phyloP scores from a whole-genome alignment of 129 eudicot genomes.

The Artemisia annua region DNA sequence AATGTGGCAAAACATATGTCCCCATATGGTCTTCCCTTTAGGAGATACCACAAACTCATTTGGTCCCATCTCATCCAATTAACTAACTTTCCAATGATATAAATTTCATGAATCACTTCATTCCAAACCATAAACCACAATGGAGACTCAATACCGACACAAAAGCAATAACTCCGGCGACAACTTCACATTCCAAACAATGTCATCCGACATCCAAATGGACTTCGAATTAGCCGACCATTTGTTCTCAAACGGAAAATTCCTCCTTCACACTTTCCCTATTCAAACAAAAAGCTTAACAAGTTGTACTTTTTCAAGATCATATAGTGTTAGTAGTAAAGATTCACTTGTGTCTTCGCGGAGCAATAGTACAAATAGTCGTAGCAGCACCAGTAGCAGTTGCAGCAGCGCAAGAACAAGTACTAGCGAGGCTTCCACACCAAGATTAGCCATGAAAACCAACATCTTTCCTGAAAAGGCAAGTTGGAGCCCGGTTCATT shows the following conservation, averaged over 20 bases:
- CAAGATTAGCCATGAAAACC: slow-evolving; percentile 20
- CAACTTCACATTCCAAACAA: slow-evolving; percentile 56
- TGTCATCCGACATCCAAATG: slow-evolving; percentile 29
- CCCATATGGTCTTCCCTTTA: slow-evolving; percentile 45
- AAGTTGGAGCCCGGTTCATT: slow-evolving; percentile 24
- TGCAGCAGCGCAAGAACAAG: slow-evolving; percentile 69
- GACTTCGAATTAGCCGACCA: slow-evolving; percentile 67
- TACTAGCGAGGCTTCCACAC: slow-evolving; percentile 41
- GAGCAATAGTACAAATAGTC: slow-evolving; percentile 58
- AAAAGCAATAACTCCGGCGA: slow-evolving; percentile 45
- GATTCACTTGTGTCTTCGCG: slow-evolving; percentile 59
- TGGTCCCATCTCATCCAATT: slow-evolving; percentile 32
- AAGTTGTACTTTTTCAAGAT: slow-evolving; percentile 39
- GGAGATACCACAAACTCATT: slow-evolving; percentile 41
- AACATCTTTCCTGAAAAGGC: neutral
- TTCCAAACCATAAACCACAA: slow-evolving; percentile 28
- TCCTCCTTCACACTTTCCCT: slow-evolving; percentile 66
- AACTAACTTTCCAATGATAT: slow-evolving; percentile 29
- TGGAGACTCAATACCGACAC: slow-evolving; percentile 37
- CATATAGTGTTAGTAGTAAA: slow-evolving; percentile 48
- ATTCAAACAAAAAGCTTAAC: slow-evolving; percentile 24
- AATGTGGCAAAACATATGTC: slow-evolving; percentile 43
- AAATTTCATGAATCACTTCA: slow-evolving; percentile 24
- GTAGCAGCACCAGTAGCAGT: slow-evolving; percentile 44
- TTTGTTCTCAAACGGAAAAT: slow-evolving; percentile 62